phyloP scores from a whole-genome alignment of 2,329 filamentous ascomycete species.

The Claviceps sp. region DNA sequence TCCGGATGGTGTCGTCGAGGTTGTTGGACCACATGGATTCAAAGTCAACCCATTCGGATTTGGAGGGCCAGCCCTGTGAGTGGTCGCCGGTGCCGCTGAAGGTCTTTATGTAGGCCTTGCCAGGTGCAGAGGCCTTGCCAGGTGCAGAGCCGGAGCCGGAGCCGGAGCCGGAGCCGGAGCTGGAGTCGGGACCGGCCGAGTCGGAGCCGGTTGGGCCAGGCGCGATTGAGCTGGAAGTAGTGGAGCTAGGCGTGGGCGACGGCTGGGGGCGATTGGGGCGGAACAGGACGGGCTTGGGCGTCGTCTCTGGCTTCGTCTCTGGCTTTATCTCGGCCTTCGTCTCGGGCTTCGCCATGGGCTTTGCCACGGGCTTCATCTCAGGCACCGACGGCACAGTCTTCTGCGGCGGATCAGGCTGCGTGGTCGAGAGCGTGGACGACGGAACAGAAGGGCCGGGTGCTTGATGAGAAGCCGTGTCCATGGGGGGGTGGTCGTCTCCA shows the following conservation, averaged over 20 bases:
- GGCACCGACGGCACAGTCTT: not conserved
- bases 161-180: too few species aligned
- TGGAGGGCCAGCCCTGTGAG: conserved; percentile 16
- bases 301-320: too few species aligned
- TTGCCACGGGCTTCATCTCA: not conserved
- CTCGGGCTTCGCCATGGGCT: not conserved
- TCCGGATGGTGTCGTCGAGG: conserved; percentile 5
- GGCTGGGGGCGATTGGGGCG: too few species aligned
- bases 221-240: too few species aligned
- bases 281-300: too few species aligned
- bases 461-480: not conserved
- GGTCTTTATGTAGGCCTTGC: not conserved
- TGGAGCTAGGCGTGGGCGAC: too few species aligned
- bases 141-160: too few species aligned
- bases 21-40: conserved; percentile 13
- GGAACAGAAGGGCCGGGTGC: not conserved
- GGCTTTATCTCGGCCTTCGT: too few species aligned
- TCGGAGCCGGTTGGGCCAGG: too few species aligned
- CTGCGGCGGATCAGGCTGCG: not conserved
- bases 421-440: not conserved
- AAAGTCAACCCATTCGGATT: conserved; percentile 16
- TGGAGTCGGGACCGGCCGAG: too few species aligned
- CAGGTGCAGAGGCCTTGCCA: not conserved
- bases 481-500: not conserved
- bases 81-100: conserved; percentile 1